Conservation (phyloP, 495 filamentous ascomycete genomes). For the Lasiosphaeris hirsuta region DNA sequence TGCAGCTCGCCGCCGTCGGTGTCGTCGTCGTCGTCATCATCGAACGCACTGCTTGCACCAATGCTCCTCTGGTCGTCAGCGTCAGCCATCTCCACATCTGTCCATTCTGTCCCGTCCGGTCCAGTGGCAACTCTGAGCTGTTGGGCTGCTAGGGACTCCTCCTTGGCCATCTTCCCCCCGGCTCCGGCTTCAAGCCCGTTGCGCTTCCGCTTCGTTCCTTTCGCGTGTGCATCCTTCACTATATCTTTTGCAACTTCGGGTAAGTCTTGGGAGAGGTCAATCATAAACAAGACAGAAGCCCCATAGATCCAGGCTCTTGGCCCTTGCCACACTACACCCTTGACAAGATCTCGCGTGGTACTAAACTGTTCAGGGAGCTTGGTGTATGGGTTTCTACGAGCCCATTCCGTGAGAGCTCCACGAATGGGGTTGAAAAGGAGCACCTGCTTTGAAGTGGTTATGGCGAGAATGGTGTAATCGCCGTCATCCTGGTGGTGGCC, state of each 20-base stretch:
- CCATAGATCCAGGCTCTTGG: constrained; percentile 83
- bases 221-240: constrained; percentile 29
- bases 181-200: constrained; percentile 52
- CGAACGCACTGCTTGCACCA: constrained; percentile 33
- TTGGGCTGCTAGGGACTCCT: constrained; percentile 35
- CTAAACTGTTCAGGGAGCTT: constrained; percentile 70
- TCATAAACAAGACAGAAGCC: constrained; percentile 84
- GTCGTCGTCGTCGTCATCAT: constrained; percentile 43
- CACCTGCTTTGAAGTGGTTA: constrained; percentile 73
- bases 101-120: constrained; percentile 43
- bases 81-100: constrained; percentile 36
- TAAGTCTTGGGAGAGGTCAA: constrained; percentile 75
- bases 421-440: constrained; percentile 71
- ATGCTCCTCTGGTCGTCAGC: constrained; percentile 40
- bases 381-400: constrained; percentile 71
- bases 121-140: constrained; percentile 35
- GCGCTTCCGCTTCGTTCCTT: constrained; percentile 51
- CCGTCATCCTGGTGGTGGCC: constrained; percentile 19
- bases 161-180: constrained; percentile 57
- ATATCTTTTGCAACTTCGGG: constrained; percentile 6
- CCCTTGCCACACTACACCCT: constrained; percentile 83
- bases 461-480: constrained; percentile 62
- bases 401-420: constrained; percentile 80
- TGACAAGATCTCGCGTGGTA: constrained; percentile 67
- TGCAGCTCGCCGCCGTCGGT: constrained; percentile 39